A percentile compares a stretch with the other conserved stretches of the same genome.
phyloP scores from a whole-genome alignment of 495 filamentous ascomycete genomes.

The Letharia lupina region DNA sequence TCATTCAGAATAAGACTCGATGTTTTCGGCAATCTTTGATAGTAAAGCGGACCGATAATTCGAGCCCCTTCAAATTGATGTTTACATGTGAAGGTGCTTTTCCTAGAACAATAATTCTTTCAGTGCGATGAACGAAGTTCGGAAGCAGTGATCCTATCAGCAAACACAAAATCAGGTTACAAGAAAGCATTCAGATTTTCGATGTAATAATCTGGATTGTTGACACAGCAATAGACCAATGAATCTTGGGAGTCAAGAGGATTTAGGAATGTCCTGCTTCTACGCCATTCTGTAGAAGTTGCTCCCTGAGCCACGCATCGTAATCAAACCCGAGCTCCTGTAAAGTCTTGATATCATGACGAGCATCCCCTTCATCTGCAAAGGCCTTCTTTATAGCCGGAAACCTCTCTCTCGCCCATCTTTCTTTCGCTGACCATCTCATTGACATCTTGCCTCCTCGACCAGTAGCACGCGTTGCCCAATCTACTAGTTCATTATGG shows the following conservation, averaged over 20 bases:
- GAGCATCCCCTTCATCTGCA: slow-evolving; percentile 38
- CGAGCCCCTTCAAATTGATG: not conserved
- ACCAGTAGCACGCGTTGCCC: slow-evolving; percentile 42
- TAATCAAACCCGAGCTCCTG: slow-evolving; percentile 56
- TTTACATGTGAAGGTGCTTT: not conserved
- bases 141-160: too few relatives aligned
- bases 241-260: too few relatives aligned
- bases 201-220: not conserved
- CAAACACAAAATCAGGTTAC: too few relatives aligned
- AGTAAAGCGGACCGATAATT: not conserved
- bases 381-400: slow-evolving; percentile 50
- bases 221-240: not conserved
- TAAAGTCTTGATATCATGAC: slow-evolving; percentile 38
- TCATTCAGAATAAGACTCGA: not conserved
- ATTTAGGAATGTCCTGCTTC: not conserved
- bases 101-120: too few relatives aligned
- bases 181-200: too few relatives aligned
- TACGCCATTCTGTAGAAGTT: not conserved
- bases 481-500: slow-evolving; percentile 60
- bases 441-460: slow-evolving; percentile 54
- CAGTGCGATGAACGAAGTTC: too few relatives aligned
- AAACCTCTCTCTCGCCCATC: slow-evolving; percentile 52
- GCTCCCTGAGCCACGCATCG: slow-evolving; percentile 29
- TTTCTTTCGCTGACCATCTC: slow-evolving; percentile 56
- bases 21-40: not conserved